Base-by-base conservation (phyloP, 2,329 filamentous ascomycete genomes). In the Phialemonium atrogriseum region DNA sequence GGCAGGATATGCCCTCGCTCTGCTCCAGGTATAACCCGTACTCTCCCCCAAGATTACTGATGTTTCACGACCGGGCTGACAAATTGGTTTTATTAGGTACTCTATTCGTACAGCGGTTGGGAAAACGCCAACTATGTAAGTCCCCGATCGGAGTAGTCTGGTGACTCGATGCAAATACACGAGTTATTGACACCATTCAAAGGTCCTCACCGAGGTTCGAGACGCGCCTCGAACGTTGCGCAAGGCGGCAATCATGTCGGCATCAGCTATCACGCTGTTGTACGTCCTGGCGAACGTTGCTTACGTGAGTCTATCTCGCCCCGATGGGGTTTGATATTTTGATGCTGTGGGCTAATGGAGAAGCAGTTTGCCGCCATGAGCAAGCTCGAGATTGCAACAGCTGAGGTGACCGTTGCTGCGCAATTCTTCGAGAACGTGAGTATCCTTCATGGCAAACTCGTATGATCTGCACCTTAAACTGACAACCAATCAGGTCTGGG, bases 61-160 rank as follows among this genome's bases (percentile, higher is more conserved):
- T n/a, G n/a, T n/a, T n/a, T n/a, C n/a, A n/a, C n/a, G n/a, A n/a
- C n/a, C n/a, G n/a, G n/a, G n/a, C n/a, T n/a, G n/a, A n/a, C n/a
- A n/a, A n/a, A n/a, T n/a, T n/a, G n/a, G n/a, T n/a, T n/a, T n/a
- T n/a, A n/a, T n/a, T n/a, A n/a, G n/a, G 50, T 60, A 7, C 39
- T 58, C 10, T 60, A 57, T 34, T 41, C 55, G 6, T 60, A 56
- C 32, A 51, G 51, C 23, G 56, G 56, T 4, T 60, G 56, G 55
- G 56, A 60, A 38, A 59, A 59, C 33, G 54, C 56, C 15, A 58
- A 58, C 14, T 60, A 58, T 35, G 48, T 47, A 26, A 15, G 41
- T 27, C n/a, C 15, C n/a, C n/a, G 10, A n/a, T 17, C 13, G 17
- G 11, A 13, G 6, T 9, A 4, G 12, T 5, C 11, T 10, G n/a